These are phyloP conservation scores for Backusella morwellensis DNA, from an alignment of 192 early-diverging fungal species.

Conservation along the genomic window DNA sequence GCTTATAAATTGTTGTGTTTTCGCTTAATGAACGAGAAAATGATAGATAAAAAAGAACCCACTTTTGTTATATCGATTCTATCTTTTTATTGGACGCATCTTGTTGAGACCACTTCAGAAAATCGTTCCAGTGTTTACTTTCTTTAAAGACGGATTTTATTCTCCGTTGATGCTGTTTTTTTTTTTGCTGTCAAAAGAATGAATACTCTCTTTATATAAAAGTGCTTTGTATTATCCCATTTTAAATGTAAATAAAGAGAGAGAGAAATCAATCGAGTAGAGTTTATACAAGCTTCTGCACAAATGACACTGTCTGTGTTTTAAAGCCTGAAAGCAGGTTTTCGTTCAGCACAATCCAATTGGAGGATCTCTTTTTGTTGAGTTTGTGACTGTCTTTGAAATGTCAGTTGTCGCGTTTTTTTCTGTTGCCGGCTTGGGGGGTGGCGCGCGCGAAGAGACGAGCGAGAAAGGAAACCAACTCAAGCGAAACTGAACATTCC, in stretches of 20 bases:
- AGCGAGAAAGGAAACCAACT: not conserved
- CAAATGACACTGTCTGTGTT: not conserved
- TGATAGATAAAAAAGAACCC: too few relatives aligned
- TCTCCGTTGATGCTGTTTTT: not conserved
- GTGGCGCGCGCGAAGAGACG: not conserved
- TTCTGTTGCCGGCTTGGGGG: not conserved
- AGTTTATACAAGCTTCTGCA: not conserved
- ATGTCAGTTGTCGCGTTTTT: not conserved
- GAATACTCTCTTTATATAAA: not conserved
- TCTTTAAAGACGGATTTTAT: not conserved
- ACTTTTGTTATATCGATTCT: too few relatives aligned
- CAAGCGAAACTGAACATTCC: not conserved
- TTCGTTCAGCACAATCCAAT: not conserved
- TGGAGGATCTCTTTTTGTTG: not conserved
- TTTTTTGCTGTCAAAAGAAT: not conserved
- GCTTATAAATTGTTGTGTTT: too few relatives aligned
- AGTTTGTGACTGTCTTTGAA: not conserved
- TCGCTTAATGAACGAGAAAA: too few relatives aligned
- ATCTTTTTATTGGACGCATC: too few relatives aligned
- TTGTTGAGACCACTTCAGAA: too few relatives aligned
- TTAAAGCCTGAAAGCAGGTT: not conserved
- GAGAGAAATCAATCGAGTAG: not conserved
- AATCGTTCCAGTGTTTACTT: not conserved
- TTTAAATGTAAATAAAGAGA: not conserved
- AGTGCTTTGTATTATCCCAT: not conserved